Conservation (phyloP, 2,329 filamentous ascomycete genomes). For the Hawksworthiomyces lignivorus region DNA sequence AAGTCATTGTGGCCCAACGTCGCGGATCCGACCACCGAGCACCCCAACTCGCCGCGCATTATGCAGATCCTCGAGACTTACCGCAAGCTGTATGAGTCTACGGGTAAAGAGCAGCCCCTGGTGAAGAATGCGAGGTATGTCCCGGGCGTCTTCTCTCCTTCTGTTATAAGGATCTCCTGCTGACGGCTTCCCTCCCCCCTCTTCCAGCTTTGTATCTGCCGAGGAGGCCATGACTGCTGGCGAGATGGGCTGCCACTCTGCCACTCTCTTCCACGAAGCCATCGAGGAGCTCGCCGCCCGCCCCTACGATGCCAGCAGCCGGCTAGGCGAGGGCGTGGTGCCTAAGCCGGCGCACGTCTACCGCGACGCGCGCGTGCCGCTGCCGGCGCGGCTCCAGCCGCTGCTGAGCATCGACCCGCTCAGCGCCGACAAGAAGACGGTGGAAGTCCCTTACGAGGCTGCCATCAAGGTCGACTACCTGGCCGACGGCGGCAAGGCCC, state of each 20-base stretch:
- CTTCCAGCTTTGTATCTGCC: conserved; percentile 33
- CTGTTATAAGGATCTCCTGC: too few species aligned
- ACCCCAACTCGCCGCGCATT: conserved; percentile 38
- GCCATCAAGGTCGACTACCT: conserved; percentile 37
- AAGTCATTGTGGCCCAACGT: conserved; percentile 37
- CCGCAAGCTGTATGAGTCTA: conserved; percentile 35
- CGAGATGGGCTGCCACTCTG: conserved; percentile 38
- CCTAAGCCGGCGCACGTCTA: conserved; percentile 35
- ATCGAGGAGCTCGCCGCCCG: conserved; percentile 28
- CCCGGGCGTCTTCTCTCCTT: too few species aligned
- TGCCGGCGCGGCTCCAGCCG: conserved; percentile 27
- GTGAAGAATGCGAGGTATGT: conserved; percentile 42
- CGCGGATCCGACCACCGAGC: conserved; percentile 36
- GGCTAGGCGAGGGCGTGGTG: conserved; percentile 29
- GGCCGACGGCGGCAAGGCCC: conserved; percentile 32
- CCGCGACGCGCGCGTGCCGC: conserved; percentile 24
- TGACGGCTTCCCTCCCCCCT: too few species aligned
- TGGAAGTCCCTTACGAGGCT: conserved; percentile 15
- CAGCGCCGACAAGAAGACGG: conserved; percentile 20
- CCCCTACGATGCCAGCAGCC: conserved; percentile 26
- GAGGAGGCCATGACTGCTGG: conserved; percentile 38
- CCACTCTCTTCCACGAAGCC: conserved; percentile 33
- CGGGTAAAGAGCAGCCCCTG: conserved; percentile 38
- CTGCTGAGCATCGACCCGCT: conserved; percentile 33
- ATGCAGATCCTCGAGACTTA: conserved; percentile 42